A percentile compares a stretch with the other conserved stretches of the same genome.
Conservation (phyloP, 345 rosid genomes). For the Salix koriyanagi region DNA sequence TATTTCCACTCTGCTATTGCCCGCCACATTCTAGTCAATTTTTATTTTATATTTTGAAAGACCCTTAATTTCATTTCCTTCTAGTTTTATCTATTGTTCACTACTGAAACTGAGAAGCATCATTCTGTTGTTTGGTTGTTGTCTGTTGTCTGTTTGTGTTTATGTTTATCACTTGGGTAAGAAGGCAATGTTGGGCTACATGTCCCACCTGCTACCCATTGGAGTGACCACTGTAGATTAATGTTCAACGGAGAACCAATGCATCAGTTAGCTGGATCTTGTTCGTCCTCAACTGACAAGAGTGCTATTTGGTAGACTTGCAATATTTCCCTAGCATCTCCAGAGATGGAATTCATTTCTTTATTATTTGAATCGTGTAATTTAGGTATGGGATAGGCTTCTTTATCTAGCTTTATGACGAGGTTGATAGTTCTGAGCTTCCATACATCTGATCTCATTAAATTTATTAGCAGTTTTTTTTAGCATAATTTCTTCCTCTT, state of each 20-base stretch:
- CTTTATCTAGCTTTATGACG: slow-evolving; percentile 4
- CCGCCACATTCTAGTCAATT: neutral
- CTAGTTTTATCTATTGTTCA: slow-evolving; percentile 17
- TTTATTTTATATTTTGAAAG: neutral
- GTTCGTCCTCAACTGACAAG: slow-evolving; percentile 25
- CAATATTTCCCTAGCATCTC: slow-evolving; percentile 14
- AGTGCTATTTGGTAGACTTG: slow-evolving; percentile 28
- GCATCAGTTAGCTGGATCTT: slow-evolving; percentile 23
- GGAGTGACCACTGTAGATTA: slow-evolving; percentile 21
- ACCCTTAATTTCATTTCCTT: neutral
- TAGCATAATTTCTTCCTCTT: neutral
- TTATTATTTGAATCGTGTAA: neutral
- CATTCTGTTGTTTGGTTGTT: slow-evolving; percentile 29
- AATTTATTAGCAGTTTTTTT: neutral
- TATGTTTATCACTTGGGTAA: slow-evolving; percentile 27
- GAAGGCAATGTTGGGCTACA: slow-evolving; percentile 33
- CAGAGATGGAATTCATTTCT: neutral
- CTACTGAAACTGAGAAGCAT: slow-evolving; percentile 23
- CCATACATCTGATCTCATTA: neutral
- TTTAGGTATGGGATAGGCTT: slow-evolving; percentile 1
- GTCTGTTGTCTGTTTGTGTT: slow-evolving; percentile 30
- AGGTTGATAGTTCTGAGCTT: slow-evolving; percentile 1
- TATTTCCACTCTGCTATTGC: neutral
- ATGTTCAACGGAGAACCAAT: slow-evolving; percentile 20
- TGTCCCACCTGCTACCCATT: slow-evolving; percentile 25